These are phyloP conservation scores for Aspergillus taichungensis DNA, from an alignment of 495 filamentous ascomycete species.

Conservation along the genomic window DNA sequence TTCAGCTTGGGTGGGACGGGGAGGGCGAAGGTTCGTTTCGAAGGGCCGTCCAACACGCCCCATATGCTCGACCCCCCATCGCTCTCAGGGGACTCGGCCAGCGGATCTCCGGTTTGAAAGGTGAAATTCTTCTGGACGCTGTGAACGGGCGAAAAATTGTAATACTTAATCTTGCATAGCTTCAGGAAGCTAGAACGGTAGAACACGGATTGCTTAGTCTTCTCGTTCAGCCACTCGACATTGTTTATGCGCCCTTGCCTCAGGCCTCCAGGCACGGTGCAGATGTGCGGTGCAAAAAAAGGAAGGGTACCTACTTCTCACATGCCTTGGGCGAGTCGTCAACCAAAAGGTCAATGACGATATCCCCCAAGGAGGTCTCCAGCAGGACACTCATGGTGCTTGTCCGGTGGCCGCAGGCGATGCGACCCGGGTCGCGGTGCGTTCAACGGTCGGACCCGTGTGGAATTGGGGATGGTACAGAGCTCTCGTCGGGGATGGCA, in stretches of 20 bases:
- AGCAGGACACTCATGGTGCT: conserved; percentile 67
- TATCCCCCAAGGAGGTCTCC: conserved; percentile 85
- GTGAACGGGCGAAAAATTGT: conserved; percentile 89
- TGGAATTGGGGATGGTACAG: background rate
- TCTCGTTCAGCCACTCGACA: conserved; percentile 31
- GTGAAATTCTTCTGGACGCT: conserved; percentile 85
- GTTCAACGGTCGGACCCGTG: conserved; percentile 13
- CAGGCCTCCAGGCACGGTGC: conserved; percentile 3
- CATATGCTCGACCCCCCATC: conserved; percentile 90
- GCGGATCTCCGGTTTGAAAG: conserved; percentile 89
- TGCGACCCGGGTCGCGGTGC: conserved; percentile 15
- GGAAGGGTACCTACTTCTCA: conserved; percentile 63
- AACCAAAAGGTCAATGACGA: conserved; percentile 84
- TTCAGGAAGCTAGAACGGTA: conserved; percentile 71
- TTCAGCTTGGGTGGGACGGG: conserved; percentile 76
- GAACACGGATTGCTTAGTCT: conserved; percentile 42
- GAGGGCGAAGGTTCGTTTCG: conserved; percentile 71
- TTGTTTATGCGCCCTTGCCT: conserved; percentile 4
- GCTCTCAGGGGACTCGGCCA: conserved; percentile 70
- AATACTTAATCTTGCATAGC: conserved; percentile 96
- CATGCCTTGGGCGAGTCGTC: conserved; percentile 82
- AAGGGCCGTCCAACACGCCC: conserved; percentile 66
- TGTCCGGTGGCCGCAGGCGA: conserved; percentile 7
- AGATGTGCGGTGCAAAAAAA: conserved; percentile 4
- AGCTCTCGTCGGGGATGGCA: background rate